Percentiles rank a stretch among this genome's conserved stretches.
Conservation (phyloP, 495 filamentous ascomycete genomes). For the Oidiodendron maius region DNA sequence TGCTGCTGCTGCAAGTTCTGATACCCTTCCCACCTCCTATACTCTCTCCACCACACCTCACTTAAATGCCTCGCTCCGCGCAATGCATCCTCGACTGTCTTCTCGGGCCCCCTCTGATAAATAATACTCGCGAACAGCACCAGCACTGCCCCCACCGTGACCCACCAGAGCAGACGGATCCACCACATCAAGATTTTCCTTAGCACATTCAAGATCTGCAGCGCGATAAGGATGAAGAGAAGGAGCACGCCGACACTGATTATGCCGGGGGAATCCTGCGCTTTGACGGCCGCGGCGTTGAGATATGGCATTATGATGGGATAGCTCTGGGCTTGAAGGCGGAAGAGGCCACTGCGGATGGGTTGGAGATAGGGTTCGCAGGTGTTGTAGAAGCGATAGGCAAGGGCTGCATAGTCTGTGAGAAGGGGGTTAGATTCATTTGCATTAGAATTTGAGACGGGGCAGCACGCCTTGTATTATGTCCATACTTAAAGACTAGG, state of each 20-base stretch:
- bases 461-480: slow-evolving; percentile 10
- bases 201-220: slow-evolving; percentile 29
- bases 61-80: slow-evolving; percentile 48
- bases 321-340: background rate
- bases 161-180: slow-evolving; percentile 50
- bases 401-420: slow-evolving; percentile 6
- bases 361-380: slow-evolving; percentile 13
- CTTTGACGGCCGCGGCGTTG: slow-evolving; percentile 1
- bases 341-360: slow-evolving; percentile 4
- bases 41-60: slow-evolving; percentile 52
- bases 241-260: slow-evolving; percentile 16
- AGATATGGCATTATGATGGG: slow-evolving; percentile 15
- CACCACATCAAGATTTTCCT: slow-evolving; percentile 67
- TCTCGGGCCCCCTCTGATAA: slow-evolving; percentile 59
- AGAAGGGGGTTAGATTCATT: background rate
- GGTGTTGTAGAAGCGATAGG: slow-evolving; percentile 10
- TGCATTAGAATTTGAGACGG: too few species aligned
- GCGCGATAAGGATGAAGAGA: slow-evolving; percentile 11
- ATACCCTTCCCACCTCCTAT: slow-evolving; percentile 26
- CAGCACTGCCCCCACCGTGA: slow-evolving; percentile 55
- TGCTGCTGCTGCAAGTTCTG: slow-evolving; percentile 5
- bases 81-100: slow-evolving; percentile 48
- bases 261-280: slow-evolving; percentile 15
- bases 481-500: slow-evolving; percentile 9
- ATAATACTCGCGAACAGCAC: slow-evolving; percentile 45